Evolutionary conservation across 2,329 filamentous ascomycete species (phyloP).

Genomic region (Acephala macrosclerotiorum): DNA sequence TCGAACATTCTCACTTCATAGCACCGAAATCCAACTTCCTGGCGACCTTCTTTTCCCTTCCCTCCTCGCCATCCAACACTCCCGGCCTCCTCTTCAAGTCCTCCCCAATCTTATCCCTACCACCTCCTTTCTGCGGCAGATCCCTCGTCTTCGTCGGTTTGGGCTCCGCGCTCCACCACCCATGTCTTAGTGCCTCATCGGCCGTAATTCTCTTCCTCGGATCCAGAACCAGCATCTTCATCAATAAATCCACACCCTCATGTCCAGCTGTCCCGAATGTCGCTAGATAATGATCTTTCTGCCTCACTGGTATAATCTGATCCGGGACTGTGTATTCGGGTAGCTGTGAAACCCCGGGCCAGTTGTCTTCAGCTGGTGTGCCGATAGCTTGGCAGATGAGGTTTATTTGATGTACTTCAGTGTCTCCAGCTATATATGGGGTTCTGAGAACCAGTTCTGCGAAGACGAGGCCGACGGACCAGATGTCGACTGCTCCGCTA

Average conservation of each 20-base stretch:
- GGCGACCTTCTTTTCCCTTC: slow-evolving; percentile 71
- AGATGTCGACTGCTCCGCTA: slow-evolving; percentile 89
- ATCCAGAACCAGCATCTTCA: slow-evolving; percentile 84
- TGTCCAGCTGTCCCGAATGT: slow-evolving; percentile 83
- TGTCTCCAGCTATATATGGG: slow-evolving; percentile 84
- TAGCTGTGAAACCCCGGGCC: slow-evolving; percentile 87
- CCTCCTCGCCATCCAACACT: slow-evolving; percentile 71
- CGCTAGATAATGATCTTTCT: slow-evolving; percentile 74
- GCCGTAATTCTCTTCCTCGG: slow-evolving; percentile 86
- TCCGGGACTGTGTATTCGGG: slow-evolving; percentile 80
- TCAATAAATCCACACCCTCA: slow-evolving; percentile 86
- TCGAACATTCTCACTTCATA: slow-evolving; percentile 27
- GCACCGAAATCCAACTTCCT: slow-evolving; percentile 44
- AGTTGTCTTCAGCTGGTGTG: slow-evolving; percentile 91
- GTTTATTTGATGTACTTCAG: slow-evolving; percentile 85
- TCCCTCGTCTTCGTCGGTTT: slow-evolving; percentile 83
- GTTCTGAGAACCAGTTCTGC: slow-evolving; percentile 86
- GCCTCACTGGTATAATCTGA: slow-evolving; percentile 61
- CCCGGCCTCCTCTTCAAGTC: slow-evolving; percentile 83
- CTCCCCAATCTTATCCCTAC: slow-evolving; percentile 76
- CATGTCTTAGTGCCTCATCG: slow-evolving; percentile 77
- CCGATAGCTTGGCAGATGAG: slow-evolving; percentile 87
- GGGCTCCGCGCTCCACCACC: slow-evolving; percentile 87
- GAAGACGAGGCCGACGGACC: slow-evolving; percentile 92
- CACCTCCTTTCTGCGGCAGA: slow-evolving; percentile 79